Evolutionary conservation across 768 basidiomycete genomes (phyloP), one percentile per base, ranked within the genome.

Genomic region (Boletus patriciae): DNA sequence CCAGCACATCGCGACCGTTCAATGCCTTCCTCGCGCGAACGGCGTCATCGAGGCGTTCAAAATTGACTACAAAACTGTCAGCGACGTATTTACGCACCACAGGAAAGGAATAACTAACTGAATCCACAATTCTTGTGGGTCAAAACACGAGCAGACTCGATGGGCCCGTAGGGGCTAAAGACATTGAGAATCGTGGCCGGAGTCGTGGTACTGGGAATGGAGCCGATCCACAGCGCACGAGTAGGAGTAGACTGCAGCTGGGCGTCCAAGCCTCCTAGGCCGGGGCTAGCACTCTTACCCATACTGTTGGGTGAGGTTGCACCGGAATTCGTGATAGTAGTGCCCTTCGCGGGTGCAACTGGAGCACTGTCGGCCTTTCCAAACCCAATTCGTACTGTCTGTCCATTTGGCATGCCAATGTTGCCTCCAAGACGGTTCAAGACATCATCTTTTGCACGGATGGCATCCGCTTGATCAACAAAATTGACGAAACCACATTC

Each of bases 401-500:
- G 93, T 15, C 94, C 94, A 62, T 95, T 96, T 5, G 92, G 89
- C 84, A 95, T 90, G 50, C 91, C 90, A 58, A 97, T 94, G 62
- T 92, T 90, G 8, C 96, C 95, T 46, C 94, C 94, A 25, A 98
- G 83, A 23, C 96, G 86, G 72, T 96, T 98, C 52, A 97, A 80
- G 40, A 99, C 95, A 73, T 99, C 97, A 27, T 99, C 97, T 69
- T 97, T 96, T 13, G 97, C 97, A 55, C 93, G 87, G 61, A 98
- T 87, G n/a, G 96, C 96, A 72, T 98, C 96, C 1, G 85, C 81
- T 70, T 92, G 90, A 61, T 97, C 94, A 44, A 97, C 92, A 70
- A 97, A 99, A 70, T 99, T 99, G 69, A 99, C 96, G 70, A 99
- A 99, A 10, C 96, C 97, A 69, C 97, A 99, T 72, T 97, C 94